Conservation (phyloP, 306 rosid genomes). For the Vigna hirtella region DNA sequence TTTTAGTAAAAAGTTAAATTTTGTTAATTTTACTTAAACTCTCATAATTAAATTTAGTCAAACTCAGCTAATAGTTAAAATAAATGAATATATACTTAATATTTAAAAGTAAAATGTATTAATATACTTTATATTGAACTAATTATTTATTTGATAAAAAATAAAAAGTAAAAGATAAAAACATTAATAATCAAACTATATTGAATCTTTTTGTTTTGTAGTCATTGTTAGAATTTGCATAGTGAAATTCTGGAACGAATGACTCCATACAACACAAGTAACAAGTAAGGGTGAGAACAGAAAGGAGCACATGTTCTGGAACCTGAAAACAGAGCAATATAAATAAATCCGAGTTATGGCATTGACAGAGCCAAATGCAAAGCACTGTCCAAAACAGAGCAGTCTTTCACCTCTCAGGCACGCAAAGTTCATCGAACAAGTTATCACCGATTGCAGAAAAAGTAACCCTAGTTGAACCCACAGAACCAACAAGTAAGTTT, state of each 20-base stretch:
- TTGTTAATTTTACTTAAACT: no score
- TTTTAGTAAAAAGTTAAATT: no score
- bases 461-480: not conserved
- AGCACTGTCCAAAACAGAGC: not conserved
- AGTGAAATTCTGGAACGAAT: not conserved
- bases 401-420: not conserved
- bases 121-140: no score
- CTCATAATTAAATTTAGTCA: no score
- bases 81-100: no score
- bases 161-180: no score
- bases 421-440: constrained; percentile 16
- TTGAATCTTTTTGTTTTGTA: no score
- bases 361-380: not conserved
- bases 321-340: not conserved
- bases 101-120: no score
- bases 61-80: no score
- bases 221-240: no score
- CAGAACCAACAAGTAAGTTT: not conserved
- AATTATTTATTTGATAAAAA: no score
- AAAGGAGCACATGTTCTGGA: not conserved
- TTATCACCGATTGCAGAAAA: not conserved
- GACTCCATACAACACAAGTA: not conserved
- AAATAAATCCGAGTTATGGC: constrained; percentile 1
- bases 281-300: not conserved
- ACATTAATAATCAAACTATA: no score